Conservation (phyloP, 179 eudicot species). For the Nepenthes alata region DNA sequence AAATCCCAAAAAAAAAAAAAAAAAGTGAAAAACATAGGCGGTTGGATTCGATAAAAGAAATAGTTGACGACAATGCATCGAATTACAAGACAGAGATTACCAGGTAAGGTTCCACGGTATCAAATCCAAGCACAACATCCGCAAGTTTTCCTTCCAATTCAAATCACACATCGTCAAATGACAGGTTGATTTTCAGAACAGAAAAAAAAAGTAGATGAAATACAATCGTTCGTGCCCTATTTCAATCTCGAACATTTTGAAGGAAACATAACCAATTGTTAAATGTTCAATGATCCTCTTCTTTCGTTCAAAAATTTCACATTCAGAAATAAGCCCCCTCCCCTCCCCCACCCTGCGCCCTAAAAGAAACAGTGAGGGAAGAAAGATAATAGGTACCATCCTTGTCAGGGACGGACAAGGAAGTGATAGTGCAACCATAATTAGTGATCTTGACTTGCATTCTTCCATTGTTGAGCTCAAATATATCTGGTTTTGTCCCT, state of each 20-base stretch:
- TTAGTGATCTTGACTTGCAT: slow-evolving; percentile 65
- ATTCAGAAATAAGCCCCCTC: not conserved
- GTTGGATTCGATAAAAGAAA: not conserved
- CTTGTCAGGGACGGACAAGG: slow-evolving; percentile 67
- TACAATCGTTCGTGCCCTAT: too few relatives aligned
- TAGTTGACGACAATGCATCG: not conserved
- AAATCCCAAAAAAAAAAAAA: too few relatives aligned
- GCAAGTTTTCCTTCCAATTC: slow-evolving; percentile 55
- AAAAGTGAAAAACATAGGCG: too few relatives aligned
- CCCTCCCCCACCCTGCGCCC: too few relatives aligned
- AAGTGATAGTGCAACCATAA: slow-evolving; percentile 84
- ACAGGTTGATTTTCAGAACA: not conserved
- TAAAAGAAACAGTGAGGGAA: not conserved
- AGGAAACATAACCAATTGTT: too few relatives aligned
- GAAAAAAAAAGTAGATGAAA: not conserved
- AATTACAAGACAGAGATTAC: slow-evolving; percentile 16
- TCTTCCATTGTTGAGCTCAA: slow-evolving; percentile 80
- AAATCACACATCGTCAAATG: not conserved
- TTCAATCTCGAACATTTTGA: too few relatives aligned
- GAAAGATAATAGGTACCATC: slow-evolving; percentile 31
- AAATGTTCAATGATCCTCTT: too few relatives aligned
- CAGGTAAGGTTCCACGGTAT: slow-evolving; percentile 68
- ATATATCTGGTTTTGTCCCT: slow-evolving; percentile 41
- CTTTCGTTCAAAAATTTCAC: too few relatives aligned
- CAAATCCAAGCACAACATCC: slow-evolving; percentile 97